A percentile compares a stretch with the other conserved stretches of the same genome.
phyloP scores from a whole-genome alignment of 306 rosid genomes.

The Notholithocarpus densiflorus region DNA sequence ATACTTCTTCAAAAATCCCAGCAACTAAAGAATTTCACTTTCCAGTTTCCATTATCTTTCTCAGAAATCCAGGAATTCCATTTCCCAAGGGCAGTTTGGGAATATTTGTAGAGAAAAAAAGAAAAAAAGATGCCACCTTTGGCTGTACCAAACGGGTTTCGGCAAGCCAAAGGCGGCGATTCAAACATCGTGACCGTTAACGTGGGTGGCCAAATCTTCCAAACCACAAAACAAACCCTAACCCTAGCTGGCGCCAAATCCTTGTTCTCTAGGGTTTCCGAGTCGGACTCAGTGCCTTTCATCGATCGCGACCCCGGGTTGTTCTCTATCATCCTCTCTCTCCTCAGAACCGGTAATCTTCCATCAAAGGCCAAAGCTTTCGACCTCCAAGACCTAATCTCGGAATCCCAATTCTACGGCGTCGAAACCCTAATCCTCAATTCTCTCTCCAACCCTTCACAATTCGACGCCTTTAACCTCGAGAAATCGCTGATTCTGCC shows the following conservation, averaged over 20 bases:
- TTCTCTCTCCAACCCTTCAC: conserved; percentile 68
- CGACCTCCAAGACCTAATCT: conserved; percentile 73
- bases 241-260: conserved; percentile 58
- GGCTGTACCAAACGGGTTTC: conserved; percentile 18
- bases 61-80: background rate
- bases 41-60: too few species aligned
- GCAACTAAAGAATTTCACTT: too few species aligned
- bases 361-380: conserved; percentile 73
- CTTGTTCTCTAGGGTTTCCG: conserved; percentile 48
- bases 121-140: conserved; percentile 42
- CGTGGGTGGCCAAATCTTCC: conserved; percentile 80
- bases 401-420: conserved; percentile 76
- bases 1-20: too few species aligned
- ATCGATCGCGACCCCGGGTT: conserved; percentile 87
- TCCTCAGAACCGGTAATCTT: conserved; percentile 84
- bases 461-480: conserved; percentile 84
- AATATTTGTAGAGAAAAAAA: background rate
- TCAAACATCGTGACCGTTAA: conserved; percentile 68
- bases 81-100: background rate
- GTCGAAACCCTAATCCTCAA: conserved; percentile 55
- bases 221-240: conserved; percentile 85
- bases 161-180: conserved; percentile 23
- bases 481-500: conserved; percentile 57
- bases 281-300: conserved; percentile 38
- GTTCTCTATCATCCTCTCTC: conserved; percentile 78